Evolutionary conservation across 495 filamentous ascomycete species (phyloP).

Genomic region (Hypoxylon lienhwacheense): DNA sequence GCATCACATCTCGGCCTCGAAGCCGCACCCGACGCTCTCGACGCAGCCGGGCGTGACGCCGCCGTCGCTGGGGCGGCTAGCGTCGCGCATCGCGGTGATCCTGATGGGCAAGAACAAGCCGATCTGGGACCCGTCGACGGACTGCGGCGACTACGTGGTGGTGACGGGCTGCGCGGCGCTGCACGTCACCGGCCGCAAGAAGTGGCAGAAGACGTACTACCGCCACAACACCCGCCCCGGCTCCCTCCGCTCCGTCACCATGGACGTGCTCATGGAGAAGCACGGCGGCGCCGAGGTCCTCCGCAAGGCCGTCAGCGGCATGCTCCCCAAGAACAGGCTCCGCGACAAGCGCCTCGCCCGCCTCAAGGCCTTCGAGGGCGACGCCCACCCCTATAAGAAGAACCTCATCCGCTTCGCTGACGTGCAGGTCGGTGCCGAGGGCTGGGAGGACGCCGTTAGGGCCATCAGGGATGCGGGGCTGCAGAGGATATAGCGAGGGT

Average conservation of each 20-base stretch:
- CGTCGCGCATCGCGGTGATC: slow-evolving; percentile 82
- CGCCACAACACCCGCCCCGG: slow-evolving; percentile 89
- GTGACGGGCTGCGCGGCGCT: slow-evolving; percentile 85
- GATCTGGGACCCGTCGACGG: slow-evolving; percentile 91
- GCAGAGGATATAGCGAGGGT: slow-evolving; percentile 41
- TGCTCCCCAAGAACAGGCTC: slow-evolving; percentile 96
- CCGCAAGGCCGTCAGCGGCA: slow-evolving; percentile 87
- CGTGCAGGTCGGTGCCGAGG: slow-evolving; percentile 51
- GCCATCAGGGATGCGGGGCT: slow-evolving; percentile 46
- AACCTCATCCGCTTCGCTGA: slow-evolving; percentile 78
- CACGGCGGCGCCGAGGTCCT: slow-evolving; percentile 93
- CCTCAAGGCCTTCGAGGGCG: slow-evolving; percentile 93
- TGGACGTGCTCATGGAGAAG: slow-evolving; percentile 93
- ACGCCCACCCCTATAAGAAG: slow-evolving; percentile 84
- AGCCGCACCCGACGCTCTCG: slow-evolving; percentile 55
- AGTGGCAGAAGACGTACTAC: slow-evolving; percentile 92
- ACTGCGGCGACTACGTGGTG: slow-evolving; percentile 99
- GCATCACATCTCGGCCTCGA: slow-evolving; percentile 79
- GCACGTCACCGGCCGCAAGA: slow-evolving; percentile 88
- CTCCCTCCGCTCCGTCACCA: slow-evolving; percentile 80
- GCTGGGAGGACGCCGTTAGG: slow-evolving; percentile 48
- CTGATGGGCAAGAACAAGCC: slow-evolving; percentile 99
- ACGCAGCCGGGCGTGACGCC: slow-evolving; percentile 61
- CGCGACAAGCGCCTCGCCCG: slow-evolving; percentile 82
- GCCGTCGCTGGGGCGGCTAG: slow-evolving; percentile 81